phyloP scores from a whole-genome alignment of 768 basidiomycete species.

The Gyrodon lividus region DNA sequence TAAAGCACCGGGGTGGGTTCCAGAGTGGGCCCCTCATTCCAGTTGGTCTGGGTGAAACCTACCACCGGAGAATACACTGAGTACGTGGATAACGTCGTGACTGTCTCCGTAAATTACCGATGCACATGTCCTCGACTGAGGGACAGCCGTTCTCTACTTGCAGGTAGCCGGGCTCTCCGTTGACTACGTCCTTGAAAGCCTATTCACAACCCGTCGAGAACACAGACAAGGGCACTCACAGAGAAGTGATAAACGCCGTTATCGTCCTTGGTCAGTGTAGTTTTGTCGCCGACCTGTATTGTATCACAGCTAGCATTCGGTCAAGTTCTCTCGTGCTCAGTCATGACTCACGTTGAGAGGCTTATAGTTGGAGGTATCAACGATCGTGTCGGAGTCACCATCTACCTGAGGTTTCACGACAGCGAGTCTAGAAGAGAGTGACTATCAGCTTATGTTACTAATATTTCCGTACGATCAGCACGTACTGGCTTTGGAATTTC shows the following conservation, averaged over 20 bases:
- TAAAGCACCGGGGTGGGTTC: not conserved
- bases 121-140: not conserved
- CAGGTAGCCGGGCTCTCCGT: not conserved
- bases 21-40: too few relatives aligned
- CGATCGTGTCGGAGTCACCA: not conserved
- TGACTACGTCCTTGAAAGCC: not conserved
- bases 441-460: not conserved
- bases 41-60: not conserved
- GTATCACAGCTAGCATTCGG: not conserved
- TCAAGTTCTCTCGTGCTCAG: not conserved
- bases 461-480: not conserved
- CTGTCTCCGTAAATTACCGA: not conserved
- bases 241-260: not conserved
- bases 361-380: not conserved
- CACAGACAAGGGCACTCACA: not conserved
- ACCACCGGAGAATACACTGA: not conserved
- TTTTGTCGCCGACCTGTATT: not conserved
- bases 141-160: not conserved
- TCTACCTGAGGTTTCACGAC: not conserved
- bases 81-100: too few relatives aligned
- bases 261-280: not conserved
- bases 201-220: not conserved
- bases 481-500: not conserved
- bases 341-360: not conserved
- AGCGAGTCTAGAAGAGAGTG: not conserved